These are phyloP conservation scores for Punctularia strigosozonata DNA, from an alignment of 768 basidiomycete species.

Conservation along the genomic window DNA sequence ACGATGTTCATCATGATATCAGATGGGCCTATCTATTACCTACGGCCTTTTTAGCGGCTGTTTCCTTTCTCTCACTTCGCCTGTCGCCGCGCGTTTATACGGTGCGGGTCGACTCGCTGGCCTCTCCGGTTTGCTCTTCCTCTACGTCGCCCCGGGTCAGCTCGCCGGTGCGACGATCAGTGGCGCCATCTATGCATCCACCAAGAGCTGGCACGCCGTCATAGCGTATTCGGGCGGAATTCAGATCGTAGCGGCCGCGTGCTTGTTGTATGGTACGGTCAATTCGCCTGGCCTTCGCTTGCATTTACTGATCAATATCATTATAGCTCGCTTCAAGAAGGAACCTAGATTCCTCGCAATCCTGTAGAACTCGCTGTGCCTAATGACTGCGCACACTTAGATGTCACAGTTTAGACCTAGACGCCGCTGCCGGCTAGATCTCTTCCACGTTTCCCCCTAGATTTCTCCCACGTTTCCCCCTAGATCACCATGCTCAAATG, in stretches of 20 bases:
- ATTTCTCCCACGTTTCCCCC: too few relatives aligned
- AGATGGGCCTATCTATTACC: not conserved
- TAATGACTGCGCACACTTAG: too few relatives aligned
- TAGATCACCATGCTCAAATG: too few relatives aligned
- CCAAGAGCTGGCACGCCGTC: constrained; percentile 12
- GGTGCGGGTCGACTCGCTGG: constrained; percentile 12
- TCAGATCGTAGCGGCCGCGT: constrained; percentile 9
- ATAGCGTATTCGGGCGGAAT: constrained; percentile 12
- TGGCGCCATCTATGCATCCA: constrained; percentile 11
- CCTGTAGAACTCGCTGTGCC: too few relatives aligned
- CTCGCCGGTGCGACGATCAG: constrained; percentile 10
- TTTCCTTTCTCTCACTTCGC: not conserved
- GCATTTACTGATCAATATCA: not conserved
- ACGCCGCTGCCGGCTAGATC: too few relatives aligned
- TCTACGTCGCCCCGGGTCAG: constrained; percentile 12
- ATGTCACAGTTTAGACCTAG: too few relatives aligned
- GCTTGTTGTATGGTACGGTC: constrained; percentile 12
- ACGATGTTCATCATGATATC: not conserved
- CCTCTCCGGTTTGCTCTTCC: constrained; percentile 10
- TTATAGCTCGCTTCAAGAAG: constrained; percentile 11
- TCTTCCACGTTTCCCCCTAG: too few relatives aligned
- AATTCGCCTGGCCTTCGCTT: not conserved
- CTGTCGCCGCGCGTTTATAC: constrained; percentile 4
- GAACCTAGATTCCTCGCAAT: too few relatives aligned
- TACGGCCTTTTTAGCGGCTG: not conserved